Evolutionary conservation across 169 alveolate species (phyloP).

Genomic region (Plasmodium berghei): DNA sequence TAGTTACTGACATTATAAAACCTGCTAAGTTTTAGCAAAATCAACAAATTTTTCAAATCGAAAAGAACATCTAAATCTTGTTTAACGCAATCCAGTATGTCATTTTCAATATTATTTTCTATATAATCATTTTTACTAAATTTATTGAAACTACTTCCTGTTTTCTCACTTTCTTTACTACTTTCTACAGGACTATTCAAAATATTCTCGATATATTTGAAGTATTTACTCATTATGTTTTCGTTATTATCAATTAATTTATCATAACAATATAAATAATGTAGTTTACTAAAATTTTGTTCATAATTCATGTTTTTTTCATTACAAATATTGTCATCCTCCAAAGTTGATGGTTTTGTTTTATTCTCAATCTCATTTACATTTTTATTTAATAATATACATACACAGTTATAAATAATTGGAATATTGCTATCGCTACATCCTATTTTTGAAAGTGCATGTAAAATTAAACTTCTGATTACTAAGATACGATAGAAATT

Average conservation of each 20-base stretch:
- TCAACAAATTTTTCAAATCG: conserved; percentile 66
- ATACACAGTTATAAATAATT: conserved; percentile 62
- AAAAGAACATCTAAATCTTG: conserved; percentile 35
- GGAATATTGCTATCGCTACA: conserved; percentile 74
- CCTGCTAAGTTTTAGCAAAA: conserved; percentile 51
- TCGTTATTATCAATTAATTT: conserved; percentile 64
- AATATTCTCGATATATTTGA: conserved; percentile 40
- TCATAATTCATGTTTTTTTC: neutral
- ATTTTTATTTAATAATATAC: conserved; percentile 18
- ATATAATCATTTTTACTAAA: neutral
- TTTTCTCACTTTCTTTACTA: conserved; percentile 8
- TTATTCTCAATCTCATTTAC: neutral
- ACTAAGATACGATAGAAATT: conserved; percentile 12
- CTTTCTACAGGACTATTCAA: neutral
- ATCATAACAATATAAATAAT: conserved; percentile 56
- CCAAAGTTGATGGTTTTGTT: neutral
- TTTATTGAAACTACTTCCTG: neutral
- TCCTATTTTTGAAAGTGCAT: conserved; percentile 48
- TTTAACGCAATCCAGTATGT: neutral
- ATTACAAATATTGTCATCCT: neutral
- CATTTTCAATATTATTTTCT: neutral
- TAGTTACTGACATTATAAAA: conserved; percentile 70
- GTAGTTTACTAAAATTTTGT: conserved; percentile 15
- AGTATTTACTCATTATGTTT: conserved; percentile 72
- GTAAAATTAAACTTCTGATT: conserved; percentile 54